Conservation (phyloP, 2,329 filamentous ascomycete genomes). For the Clarireedia monteithiana region DNA sequence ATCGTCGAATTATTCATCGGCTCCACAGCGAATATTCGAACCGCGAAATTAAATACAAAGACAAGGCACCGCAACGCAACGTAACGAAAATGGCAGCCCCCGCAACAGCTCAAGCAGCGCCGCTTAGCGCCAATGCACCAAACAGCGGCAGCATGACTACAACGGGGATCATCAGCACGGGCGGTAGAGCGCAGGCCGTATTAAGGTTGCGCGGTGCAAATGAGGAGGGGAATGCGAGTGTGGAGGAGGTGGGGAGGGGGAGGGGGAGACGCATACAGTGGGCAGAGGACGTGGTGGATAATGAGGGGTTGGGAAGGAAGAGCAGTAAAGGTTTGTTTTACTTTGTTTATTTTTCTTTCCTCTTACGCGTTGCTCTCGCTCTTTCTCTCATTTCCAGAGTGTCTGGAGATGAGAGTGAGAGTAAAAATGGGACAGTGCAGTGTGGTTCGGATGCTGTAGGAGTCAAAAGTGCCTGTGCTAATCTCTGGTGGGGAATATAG, state of each 20-base stretch:
- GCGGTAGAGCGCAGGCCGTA: constrained; percentile 15
- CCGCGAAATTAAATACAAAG: too few species aligned
- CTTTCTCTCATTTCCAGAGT: neutral
- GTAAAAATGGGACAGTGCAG: neutral
- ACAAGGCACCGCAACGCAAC: too few species aligned
- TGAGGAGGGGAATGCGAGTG: constrained; percentile 3
- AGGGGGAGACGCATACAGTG: constrained; percentile 65
- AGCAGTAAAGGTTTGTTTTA: constrained; percentile 70
- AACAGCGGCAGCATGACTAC: neutral
- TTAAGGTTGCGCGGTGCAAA: constrained; percentile 25
- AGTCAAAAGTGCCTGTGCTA: neutral
- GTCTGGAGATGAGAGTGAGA: neutral
- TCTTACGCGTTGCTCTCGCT: neutral
- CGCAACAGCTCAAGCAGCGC: neutral
- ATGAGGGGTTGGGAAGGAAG: constrained; percentile 90
- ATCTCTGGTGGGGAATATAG: constrained; percentile 37
- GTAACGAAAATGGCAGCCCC: too few species aligned
- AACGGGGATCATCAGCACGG: neutral
- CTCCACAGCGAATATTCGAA: too few species aligned
- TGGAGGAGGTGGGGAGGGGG: constrained; percentile 8
- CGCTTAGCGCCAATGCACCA: neutral
- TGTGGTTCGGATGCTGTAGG: neutral
- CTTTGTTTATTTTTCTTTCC: neutral
- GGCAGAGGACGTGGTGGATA: constrained; percentile 90
- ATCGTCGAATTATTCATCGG: too few species aligned